Conservation (phyloP, 306 rosid genomes). For the Ziziphus jujuba region DNA sequence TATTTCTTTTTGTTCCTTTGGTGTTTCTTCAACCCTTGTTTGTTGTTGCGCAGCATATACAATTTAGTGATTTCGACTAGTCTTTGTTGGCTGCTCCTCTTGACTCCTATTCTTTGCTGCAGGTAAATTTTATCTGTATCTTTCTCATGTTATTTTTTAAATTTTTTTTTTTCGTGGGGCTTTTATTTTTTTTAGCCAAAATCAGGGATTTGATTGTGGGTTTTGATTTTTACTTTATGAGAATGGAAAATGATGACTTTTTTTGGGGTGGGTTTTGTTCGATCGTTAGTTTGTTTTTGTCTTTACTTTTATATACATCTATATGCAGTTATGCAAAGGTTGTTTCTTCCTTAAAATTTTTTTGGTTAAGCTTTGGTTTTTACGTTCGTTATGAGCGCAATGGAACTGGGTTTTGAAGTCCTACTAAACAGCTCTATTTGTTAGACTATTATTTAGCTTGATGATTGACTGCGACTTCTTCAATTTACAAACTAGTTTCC, state of each 20-base stretch:
- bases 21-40: constrained; percentile 7
- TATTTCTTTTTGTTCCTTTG: constrained; percentile 21
- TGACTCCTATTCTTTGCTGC: constrained; percentile 24
- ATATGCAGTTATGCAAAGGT: no score
- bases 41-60: constrained; percentile 17
- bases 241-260: not conserved
- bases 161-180: not conserved
- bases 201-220: not conserved
- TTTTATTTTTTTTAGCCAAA: not conserved
- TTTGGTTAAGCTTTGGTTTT: constrained; percentile 6
- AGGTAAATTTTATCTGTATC: constrained; percentile 43
- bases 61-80: constrained; percentile 18
- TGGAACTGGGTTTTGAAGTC: constrained; percentile 5
- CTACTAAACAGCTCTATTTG: constrained; percentile 20
- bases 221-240: not conserved
- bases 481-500: no score
- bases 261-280: constrained; percentile 12
- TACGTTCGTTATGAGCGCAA: not conserved
- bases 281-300: not conserved
- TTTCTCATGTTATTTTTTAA: constrained; percentile 9
- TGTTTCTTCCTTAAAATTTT: not conserved
- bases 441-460: not conserved
- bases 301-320: not conserved
- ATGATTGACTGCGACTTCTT: not conserved
- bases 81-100: constrained; percentile 8